A percentile compares a stretch with the other conserved stretches of the same genome.
Conservation (phyloP, 2,329 filamentous ascomycete species). For the Paecilomyces variotii region DNA sequence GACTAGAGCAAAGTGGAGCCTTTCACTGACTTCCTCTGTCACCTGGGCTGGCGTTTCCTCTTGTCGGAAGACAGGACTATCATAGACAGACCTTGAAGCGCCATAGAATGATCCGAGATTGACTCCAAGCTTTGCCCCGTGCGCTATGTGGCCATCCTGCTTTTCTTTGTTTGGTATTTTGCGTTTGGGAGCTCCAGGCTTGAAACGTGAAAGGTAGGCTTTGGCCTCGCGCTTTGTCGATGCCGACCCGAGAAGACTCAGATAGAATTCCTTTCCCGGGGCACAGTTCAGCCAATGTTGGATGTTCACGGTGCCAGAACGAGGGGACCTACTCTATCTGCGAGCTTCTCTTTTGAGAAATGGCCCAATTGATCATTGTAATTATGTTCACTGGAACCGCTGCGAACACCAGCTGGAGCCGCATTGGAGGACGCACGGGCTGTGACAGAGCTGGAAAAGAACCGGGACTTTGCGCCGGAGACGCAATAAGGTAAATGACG, state of each 20-base stretch:
- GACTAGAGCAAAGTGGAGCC: slow-evolving; percentile 71
- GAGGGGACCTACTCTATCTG: slow-evolving; percentile 28
- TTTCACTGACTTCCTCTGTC: slow-evolving; percentile 33
- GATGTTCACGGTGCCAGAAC: background rate
- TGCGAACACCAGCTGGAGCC: background rate
- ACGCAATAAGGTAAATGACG: background rate
- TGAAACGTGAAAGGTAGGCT: slow-evolving; percentile 83
- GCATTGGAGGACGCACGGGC: background rate
- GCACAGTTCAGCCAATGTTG: slow-evolving; percentile 1
- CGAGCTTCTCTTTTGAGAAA: slow-evolving; percentile 36
- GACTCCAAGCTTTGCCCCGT: slow-evolving; percentile 41
- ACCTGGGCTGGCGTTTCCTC: slow-evolving; percentile 37
- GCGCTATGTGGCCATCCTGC: slow-evolving; percentile 18
- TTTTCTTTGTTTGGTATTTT: slow-evolving; percentile 22
- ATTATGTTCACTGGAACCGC: background rate
- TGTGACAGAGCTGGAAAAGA: slow-evolving; percentile 5
- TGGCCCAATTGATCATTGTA: slow-evolving; percentile 25
- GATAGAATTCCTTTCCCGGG: slow-evolving; percentile 64
- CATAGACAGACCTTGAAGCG: slow-evolving; percentile 48
- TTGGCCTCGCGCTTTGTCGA: slow-evolving; percentile 90
- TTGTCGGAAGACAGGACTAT: slow-evolving; percentile 54
- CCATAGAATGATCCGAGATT: slow-evolving; percentile 56
- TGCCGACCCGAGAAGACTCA: slow-evolving; percentile 78
- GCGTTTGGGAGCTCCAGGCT: slow-evolving; percentile 33
- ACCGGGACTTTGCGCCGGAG: slow-evolving; percentile 4